phyloP scores from a whole-genome alignment of 345 rosid genomes.

The Brassica nigra region DNA sequence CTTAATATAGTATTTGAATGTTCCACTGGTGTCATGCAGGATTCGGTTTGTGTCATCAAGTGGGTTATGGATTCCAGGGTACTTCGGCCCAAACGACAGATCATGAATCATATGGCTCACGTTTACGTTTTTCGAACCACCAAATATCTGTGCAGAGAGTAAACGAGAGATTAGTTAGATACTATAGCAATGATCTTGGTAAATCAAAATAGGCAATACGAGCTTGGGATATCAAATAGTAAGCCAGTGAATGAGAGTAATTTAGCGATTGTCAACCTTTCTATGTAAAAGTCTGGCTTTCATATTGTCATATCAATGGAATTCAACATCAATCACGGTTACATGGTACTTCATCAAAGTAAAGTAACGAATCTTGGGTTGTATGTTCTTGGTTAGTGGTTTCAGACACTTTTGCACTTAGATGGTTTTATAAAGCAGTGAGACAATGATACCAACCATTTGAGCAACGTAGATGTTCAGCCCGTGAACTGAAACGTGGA shows the following conservation, averaged over 20 bases:
- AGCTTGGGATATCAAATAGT: neutral
- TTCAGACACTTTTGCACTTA: conserved; percentile 14
- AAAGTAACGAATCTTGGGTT: neutral
- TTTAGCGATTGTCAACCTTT: neutral
- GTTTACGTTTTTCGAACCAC: conserved; percentile 77
- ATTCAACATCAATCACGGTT: neutral
- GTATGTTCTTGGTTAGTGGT: conserved; percentile 15
- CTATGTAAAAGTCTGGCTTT: neutral
- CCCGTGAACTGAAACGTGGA: conserved; percentile 96
- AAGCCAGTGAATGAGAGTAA: neutral
- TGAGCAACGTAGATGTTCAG: conserved; percentile 94
- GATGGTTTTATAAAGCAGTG: neutral
- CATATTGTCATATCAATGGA: conserved; percentile 2
- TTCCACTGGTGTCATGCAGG: conserved; percentile 78
- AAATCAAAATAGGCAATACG: conserved; percentile 3
- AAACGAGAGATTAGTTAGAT: neutral
- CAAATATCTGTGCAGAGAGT: conserved; percentile 72
- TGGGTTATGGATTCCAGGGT: conserved; percentile 96
- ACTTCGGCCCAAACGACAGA: conserved; percentile 92
- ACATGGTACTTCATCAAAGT: conserved; percentile 1
- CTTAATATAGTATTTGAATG: conserved; percentile 96
- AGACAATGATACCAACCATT: conserved; percentile 55
- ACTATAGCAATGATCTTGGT: neutral
- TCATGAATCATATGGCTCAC: conserved; percentile 90
- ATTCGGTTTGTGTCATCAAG: conserved; percentile 78